Evolutionary conservation across 2,329 filamentous ascomycete genomes (phyloP).

Genomic region (Cordyceps tenuipes): DNA sequence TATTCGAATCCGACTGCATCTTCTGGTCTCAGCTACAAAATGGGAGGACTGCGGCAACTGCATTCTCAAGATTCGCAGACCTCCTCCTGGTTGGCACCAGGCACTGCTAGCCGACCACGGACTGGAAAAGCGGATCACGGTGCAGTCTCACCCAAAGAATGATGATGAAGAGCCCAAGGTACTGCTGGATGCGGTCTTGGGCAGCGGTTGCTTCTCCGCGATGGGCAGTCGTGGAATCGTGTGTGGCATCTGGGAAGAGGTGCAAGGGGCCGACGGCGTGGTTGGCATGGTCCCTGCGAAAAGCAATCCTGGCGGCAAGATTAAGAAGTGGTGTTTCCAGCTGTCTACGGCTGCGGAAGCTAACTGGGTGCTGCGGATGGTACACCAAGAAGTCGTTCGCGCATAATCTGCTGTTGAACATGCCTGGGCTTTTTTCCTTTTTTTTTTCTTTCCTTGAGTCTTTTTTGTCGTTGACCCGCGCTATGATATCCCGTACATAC

Average conservation of each 20-base stretch:
- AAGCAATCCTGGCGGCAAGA: slow-evolving; percentile 44
- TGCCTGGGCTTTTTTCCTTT: background rate
- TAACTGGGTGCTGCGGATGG: slow-evolving; percentile 45
- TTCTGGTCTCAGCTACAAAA: slow-evolving; percentile 65
- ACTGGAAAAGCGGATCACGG: slow-evolving; percentile 76
- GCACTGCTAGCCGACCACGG: slow-evolving; percentile 54
- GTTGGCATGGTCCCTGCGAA: slow-evolving; percentile 43
- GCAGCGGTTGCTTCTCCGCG: slow-evolving; percentile 75
- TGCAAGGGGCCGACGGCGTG: slow-evolving; percentile 53
- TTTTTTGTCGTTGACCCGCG: background rate
- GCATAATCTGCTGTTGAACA: slow-evolving; percentile 16
- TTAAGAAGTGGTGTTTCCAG: slow-evolving; percentile 58
- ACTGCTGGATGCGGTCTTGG: slow-evolving; percentile 75
- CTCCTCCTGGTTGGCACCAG: slow-evolving; percentile 53
- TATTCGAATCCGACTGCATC: slow-evolving; percentile 78
- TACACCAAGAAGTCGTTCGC: slow-evolving; percentile 47
- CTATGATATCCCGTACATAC: slow-evolving; percentile 3
- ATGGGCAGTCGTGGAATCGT: slow-evolving; percentile 81
- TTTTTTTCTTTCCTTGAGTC: background rate
- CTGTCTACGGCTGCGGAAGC: slow-evolving; percentile 46
- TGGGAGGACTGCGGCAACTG: slow-evolving; percentile 92
- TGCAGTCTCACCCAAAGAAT: slow-evolving; percentile 62
- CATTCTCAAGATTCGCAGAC: slow-evolving; percentile 69
- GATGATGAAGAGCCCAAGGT: slow-evolving; percentile 48
- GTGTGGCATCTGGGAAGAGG: slow-evolving; percentile 77